Evolutionary conservation across 2,329 filamentous ascomycete genomes (phyloP).

Genomic region (Sporothrix luriei): DNA sequence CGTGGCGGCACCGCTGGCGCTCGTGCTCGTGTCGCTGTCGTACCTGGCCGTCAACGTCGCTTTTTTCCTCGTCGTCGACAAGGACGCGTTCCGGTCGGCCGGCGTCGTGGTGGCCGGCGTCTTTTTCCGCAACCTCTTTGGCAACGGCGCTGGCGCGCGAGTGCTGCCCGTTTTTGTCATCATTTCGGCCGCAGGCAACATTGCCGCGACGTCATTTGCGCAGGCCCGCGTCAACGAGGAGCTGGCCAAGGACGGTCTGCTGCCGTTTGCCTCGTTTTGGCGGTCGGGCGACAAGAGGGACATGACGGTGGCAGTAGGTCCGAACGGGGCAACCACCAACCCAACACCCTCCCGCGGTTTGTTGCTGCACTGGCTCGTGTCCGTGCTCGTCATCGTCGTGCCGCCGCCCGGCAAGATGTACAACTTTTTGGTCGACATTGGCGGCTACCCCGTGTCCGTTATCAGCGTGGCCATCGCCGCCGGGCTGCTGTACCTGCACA

Average conservation of each 20-base stretch:
- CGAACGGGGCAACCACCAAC: neutral
- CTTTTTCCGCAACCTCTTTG: conserved; percentile 61
- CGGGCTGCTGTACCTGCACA: conserved; percentile 44
- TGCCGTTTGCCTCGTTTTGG: conserved; percentile 48
- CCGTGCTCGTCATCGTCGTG: conserved; percentile 57
- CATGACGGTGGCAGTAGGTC: too few species aligned
- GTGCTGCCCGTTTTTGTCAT: conserved; percentile 53
- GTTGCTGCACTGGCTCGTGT: conserved; percentile 63
- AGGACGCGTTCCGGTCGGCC: conserved; percentile 56
- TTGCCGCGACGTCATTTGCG: conserved; percentile 53
- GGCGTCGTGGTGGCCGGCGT: conserved; percentile 59
- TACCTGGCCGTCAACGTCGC: conserved; percentile 62
- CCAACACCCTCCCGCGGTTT: conserved; percentile 44
- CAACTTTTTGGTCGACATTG: conserved; percentile 47
- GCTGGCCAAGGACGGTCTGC: conserved; percentile 51
- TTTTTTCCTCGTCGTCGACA: conserved; percentile 61
- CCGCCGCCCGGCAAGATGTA: conserved; percentile 50
- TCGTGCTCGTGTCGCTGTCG: conserved; percentile 56
- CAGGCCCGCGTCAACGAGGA: conserved; percentile 54
- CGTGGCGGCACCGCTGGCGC: conserved; percentile 57
- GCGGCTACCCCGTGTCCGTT: conserved; percentile 45
- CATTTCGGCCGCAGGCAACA: conserved; percentile 52
- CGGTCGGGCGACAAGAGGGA: conserved; percentile 32
- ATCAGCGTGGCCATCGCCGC: conserved; percentile 43
- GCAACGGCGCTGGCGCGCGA: conserved; percentile 48